phyloP scores from a whole-genome alignment of 2,329 filamentous ascomycete genomes.

The Chaetomium olivaceum region DNA sequence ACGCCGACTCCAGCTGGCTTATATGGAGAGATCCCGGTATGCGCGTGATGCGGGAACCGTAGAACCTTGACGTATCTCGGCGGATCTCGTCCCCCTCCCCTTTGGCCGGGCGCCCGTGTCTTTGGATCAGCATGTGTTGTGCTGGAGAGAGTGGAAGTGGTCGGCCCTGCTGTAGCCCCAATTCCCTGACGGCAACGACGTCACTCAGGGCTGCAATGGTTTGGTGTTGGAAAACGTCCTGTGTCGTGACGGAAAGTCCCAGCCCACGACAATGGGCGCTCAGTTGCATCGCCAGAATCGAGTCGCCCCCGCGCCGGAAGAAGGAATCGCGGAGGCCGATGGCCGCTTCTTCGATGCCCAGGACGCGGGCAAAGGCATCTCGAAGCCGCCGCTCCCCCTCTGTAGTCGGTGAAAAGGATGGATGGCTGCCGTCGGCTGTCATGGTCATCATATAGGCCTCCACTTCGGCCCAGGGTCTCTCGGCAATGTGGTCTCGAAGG shows the following conservation, averaged over 20 bases:
- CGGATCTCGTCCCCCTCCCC: not conserved
- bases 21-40: not conserved
- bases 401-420: not conserved
- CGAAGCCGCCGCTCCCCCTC: not conserved
- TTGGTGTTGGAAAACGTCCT: constrained; percentile 4
- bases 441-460: not conserved
- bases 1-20: not conserved
- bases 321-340: constrained; percentile 2
- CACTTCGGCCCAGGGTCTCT: constrained; percentile 3
- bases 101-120: not conserved
- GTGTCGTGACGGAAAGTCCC: not conserved
- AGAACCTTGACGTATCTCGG: not conserved
- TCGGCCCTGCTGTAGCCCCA: not conserved
- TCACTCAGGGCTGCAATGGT: not conserved
- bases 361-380: not conserved
- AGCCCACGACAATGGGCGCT: constrained; percentile 1
- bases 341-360: not conserved
- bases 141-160: not conserved
- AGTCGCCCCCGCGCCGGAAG: not conserved
- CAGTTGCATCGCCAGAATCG: not conserved
- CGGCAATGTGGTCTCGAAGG: not conserved
- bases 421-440: constrained; percentile 1
- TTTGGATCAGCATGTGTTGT: constrained; percentile 2
- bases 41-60: not conserved
- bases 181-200: not conserved